Base-by-base conservation (phyloP, 2,329 filamentous ascomycete genomes). In the Lachnellula suecica region DNA sequence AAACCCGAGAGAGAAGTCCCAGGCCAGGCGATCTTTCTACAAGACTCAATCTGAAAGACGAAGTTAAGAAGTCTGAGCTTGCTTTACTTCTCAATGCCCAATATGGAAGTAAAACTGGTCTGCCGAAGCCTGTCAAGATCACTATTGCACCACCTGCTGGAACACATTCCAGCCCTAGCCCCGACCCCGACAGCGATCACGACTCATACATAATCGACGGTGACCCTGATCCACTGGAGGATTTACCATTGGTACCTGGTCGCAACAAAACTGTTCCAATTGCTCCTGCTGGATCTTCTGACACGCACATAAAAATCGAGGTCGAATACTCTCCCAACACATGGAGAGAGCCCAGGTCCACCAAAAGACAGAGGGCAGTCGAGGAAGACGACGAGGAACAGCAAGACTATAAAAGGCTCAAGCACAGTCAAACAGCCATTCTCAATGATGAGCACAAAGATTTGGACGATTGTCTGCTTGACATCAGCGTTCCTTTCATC, bases 1-100 rank as follows among this genome's bases (percentile, higher is more conserved):
- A 53, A 19, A 38, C 13, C n/a, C 13, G 17, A 17, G 41, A 53
- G 22, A 19, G 51, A 23, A 43, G 40, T 27, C 49, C 49, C 11
- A n/a, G 25, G 20, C 45, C 41, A 19, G 40, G 49, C 15, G 19
- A 22, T 17, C 11, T 20, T 11, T 10, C 19, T 10, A 19, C 8
- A 40, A 17, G 19, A 19, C 27, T n/a, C n/a, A n/a, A n/a, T n/a
- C n/a, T n/a, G n/a, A n/a, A n/a, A n/a, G n/a, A n/a, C n/a, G n/a
- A n/a, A n/a, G n/a, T n/a, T n/a, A n/a, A n/a, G n/a, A n/a, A 7
- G 13, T 13, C 27, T 7, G 27, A 31, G 27, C 8, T 31, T 31
- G 8, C 8, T 8, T 31, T 31, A 31, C 27, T 31, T 13, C 27
- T 31, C 13, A 13, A 31, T 8, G 27, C 7, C 27, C 27, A 31